phyloP scores from a whole-genome alignment of 2,329 filamentous ascomycete genomes.

The Rhynchosporium secalis region DNA sequence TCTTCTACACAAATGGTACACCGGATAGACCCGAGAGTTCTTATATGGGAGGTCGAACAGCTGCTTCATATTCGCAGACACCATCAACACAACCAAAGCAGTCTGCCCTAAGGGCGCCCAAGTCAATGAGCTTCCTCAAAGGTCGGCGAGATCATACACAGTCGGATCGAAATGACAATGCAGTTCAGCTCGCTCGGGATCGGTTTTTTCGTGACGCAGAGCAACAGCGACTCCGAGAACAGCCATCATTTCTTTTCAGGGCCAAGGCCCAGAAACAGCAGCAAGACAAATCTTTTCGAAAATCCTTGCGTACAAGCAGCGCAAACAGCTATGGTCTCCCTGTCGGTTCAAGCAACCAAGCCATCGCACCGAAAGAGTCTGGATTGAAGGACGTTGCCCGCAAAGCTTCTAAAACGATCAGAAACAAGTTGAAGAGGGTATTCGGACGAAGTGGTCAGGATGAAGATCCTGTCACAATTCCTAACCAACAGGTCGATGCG shows the following conservation, averaged over 20 bases:
- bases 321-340: constrained; percentile 41
- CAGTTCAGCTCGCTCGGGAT: constrained; percentile 43
- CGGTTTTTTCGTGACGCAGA: constrained; percentile 42
- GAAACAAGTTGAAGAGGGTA: constrained; percentile 59
- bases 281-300: constrained; percentile 44
- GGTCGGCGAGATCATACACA: constrained; percentile 31
- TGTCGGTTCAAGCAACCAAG: constrained; percentile 33
- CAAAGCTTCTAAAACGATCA: constrained; percentile 62
- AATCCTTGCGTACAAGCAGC: constrained; percentile 52
- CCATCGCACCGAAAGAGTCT: constrained; percentile 35
- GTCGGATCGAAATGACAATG: constrained; percentile 40
- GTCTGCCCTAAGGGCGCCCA: constrained; percentile 47
- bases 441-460: constrained; percentile 47
- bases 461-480: constrained; percentile 42
- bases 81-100: constrained; percentile 33
- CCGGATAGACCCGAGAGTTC: constrained; percentile 27
- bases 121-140: constrained; percentile 56
- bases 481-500: constrained; percentile 55
- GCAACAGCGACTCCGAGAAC: constrained; percentile 43
- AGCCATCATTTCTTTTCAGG: constrained; percentile 48
- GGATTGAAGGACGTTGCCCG: constrained; percentile 55
- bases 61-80: constrained; percentile 23
- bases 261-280: constrained; percentile 39
- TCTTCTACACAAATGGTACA: constrained; percentile 38
- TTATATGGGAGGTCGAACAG: constrained; percentile 17